These are phyloP conservation scores for Carex pumila DNA, from an alignment of 176 grass and related monocot species.

Conservation along the genomic window DNA sequence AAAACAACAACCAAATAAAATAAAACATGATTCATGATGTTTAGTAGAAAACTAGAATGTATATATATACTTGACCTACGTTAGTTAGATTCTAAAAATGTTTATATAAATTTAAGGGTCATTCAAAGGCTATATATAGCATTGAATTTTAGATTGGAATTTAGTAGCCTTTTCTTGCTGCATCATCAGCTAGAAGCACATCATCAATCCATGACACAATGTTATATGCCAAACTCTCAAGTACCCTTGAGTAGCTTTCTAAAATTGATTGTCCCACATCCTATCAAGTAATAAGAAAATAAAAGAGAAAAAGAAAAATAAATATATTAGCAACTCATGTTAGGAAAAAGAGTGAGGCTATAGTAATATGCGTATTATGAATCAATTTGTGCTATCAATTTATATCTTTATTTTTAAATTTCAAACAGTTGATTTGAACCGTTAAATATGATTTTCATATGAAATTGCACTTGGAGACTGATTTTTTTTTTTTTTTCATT, in stretches of 20 bases:
- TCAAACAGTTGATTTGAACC: no score
- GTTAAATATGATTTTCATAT: no score
- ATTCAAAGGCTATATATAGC: slow-evolving; percentile 18
- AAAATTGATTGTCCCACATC: slow-evolving; percentile 91
- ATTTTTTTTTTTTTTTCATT: no score
- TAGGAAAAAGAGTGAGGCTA: no score
- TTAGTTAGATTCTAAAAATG: background rate
- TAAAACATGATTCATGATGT: background rate
- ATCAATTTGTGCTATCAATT: background rate
- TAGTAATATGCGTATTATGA: no score
- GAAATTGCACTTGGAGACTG: no score
- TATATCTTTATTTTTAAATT: background rate
- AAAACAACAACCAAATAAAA: background rate
- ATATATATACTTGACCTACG: background rate
- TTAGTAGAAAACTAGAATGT: background rate
- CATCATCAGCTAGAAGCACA: slow-evolving; percentile 56
- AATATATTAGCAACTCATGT: background rate
- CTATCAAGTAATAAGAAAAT: slow-evolving; percentile 21
- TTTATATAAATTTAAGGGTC: background rate
- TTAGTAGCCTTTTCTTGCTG: slow-evolving; percentile 34
- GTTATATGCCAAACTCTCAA: slow-evolving; percentile 83
- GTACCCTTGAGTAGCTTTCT: slow-evolving; percentile 88
- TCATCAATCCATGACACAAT: slow-evolving; percentile 83
- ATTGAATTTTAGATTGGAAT: slow-evolving; percentile 39
- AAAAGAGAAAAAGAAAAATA: background rate